A percentile compares a stretch with the other conserved stretches of the same genome.
phyloP scores from a whole-genome alignment of 805 yeast species.

The Metahyphopichia silvanorum region DNA sequence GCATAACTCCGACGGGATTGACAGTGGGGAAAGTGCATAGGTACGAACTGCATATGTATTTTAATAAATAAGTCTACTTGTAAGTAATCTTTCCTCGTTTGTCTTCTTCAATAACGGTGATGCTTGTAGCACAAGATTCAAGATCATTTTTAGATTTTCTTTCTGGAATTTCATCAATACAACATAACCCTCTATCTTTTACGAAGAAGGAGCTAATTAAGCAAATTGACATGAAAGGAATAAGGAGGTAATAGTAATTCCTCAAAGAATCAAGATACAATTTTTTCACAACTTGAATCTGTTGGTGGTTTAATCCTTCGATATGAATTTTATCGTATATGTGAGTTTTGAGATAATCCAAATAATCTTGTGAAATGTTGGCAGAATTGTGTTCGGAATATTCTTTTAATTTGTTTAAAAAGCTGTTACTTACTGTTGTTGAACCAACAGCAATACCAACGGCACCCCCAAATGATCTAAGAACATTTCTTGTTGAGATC shows the following conservation, averaged over 20 bases:
- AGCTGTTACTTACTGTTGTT: constrained; percentile 33
- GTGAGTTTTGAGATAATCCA: constrained; percentile 20
- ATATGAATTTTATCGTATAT: constrained; percentile 23
- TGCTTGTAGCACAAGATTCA: constrained; percentile 6
- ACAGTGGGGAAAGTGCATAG: too few relatives aligned
- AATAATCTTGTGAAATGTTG: constrained; percentile 10
- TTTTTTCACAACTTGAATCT: constrained; percentile 16
- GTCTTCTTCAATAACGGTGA: constrained; percentile 1
- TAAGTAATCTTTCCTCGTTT: too few relatives aligned
- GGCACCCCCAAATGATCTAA: constrained; percentile 61
- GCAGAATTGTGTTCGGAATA: constrained; percentile 7
- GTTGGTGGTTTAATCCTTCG: constrained; percentile 12
- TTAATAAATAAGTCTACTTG: too few relatives aligned
- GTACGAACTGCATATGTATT: too few relatives aligned
- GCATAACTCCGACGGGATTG: too few relatives aligned
- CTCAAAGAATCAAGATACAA: constrained; percentile 32
- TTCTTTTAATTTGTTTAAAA: constrained; percentile 18
- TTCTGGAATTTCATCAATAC: constrained; percentile 31
- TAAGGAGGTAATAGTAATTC: constrained; percentile 31
- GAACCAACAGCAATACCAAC: constrained; percentile 52
- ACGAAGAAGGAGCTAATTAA: constrained; percentile 27
- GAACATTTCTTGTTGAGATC: constrained; percentile 53
- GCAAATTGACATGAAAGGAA: constrained; percentile 34
- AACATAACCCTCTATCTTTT: constrained; percentile 33
- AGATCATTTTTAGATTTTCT: constrained; percentile 8